A percentile compares a stretch with the other conserved stretches of the same genome.
Conservation (phyloP, 2,329 filamentous ascomycete species). For the Biscogniauxia marginata region DNA sequence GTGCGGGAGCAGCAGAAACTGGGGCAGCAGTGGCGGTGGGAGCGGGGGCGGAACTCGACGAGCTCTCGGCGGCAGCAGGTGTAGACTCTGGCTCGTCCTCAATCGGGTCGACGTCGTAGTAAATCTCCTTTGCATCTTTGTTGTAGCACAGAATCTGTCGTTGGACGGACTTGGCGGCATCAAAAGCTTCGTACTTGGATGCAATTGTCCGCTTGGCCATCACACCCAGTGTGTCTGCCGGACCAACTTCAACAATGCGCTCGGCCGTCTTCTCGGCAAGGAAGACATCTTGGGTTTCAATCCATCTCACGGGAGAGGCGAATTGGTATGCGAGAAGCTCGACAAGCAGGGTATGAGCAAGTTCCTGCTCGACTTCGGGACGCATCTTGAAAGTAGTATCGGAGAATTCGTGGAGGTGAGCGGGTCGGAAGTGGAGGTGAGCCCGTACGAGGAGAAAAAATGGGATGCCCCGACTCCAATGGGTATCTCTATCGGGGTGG, state of each 20-base stretch:
- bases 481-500: neutral
- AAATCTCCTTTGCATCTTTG: conserved; percentile 98
- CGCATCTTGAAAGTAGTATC: conserved; percentile 64
- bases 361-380: conserved; percentile 98
- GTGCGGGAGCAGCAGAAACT: conserved; percentile 54
- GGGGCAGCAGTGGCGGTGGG: conserved; percentile 51
- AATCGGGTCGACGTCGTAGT: conserved; percentile 95
- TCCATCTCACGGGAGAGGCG: conserved; percentile 98
- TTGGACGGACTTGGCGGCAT: conserved; percentile 93
- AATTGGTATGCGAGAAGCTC: conserved; percentile 99
- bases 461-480: neutral
- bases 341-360: conserved; percentile 95
- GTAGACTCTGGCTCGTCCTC: conserved; percentile 79
- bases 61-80: conserved; percentile 42
- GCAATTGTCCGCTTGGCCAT: conserved; percentile 97
- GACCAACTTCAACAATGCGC: conserved; percentile 95
- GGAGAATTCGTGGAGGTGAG: conserved; percentile 12
- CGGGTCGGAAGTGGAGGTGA: conserved; percentile 5
- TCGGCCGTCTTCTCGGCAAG: conserved; percentile 94
- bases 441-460: conserved; percentile 1
- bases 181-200: conserved; percentile 97
- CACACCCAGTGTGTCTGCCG: conserved; percentile 91
- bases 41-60: conserved; percentile 41
- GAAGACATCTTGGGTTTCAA: conserved; percentile 99
- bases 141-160: conserved; percentile 99